Base-by-base conservation (phyloP, 371 early-diverging fungal genomes). In the Zancudomyces culisetae region DNA sequence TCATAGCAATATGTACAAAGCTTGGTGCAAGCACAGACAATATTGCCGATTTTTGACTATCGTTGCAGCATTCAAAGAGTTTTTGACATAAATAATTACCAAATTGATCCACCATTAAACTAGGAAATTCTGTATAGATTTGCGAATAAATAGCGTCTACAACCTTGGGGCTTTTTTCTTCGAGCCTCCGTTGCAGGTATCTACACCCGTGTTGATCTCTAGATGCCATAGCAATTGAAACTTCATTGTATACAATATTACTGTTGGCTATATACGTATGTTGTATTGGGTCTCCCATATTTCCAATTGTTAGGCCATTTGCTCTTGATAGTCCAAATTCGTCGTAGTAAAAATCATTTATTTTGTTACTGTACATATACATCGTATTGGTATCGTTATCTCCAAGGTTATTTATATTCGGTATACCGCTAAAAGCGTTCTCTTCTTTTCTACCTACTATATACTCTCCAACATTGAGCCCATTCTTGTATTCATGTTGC, bases 61-160 rank as follows among this genome's bases (percentile, higher is more conserved):
- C 84, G 22, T 64, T 72, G 57, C 84, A 81, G 58, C 71, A 69
- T 61, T 90, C 90, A 29, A 90, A 61, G 15, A 90, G 66, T 57
- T 89, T 90, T 56, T 90, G 90, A 59, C 88, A 87, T 12, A 90
- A 69, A 57, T 90, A 90, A 59, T 90, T 90, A 29, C 90, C 91
- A 68, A 90, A 90, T 3, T 89, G 88, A 62, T 90, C 89, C 20
- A 79, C 87, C 87, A 90, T 90, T 23, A 90, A 62, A 54, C 79
- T 84, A 28, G 72, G 73, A 61, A 88, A 80, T 57, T 84, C 76
- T 23, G 69, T 58, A 49, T 73, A 76, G 3, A 86, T 77, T 55
- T 90, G 88, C 21, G 68, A 55, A 58, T 83, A 87, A 22, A 89
- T 83, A 29, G 75, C 52, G 18, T 70, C 60, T 12, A 80, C 53